Conservation (phyloP, 2,329 filamentous ascomycete species). For the Fusarium lateritium region DNA sequence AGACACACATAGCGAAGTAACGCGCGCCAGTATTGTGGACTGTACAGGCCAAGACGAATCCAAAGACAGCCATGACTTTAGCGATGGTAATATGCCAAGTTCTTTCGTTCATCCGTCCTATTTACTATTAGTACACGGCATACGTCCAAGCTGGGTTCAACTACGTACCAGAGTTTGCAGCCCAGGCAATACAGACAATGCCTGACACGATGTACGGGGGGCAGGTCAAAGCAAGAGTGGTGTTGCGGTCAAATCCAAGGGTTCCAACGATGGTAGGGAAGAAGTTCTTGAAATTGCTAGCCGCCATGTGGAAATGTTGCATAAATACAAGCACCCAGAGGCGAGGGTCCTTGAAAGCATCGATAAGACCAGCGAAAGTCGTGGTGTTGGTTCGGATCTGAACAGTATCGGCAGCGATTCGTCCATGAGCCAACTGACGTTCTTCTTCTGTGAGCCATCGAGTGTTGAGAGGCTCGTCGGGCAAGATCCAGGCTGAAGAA, state of each 20-base stretch:
- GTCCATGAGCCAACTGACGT: slow-evolving; percentile 59
- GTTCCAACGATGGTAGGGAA: slow-evolving; percentile 59
- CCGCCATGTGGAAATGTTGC: slow-evolving; percentile 36
- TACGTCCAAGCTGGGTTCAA: fast-evolving
- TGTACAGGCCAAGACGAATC: slow-evolving; percentile 43
- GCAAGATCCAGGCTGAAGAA: slow-evolving; percentile 52
- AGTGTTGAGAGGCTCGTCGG: slow-evolving; percentile 58
- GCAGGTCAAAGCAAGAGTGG: slow-evolving; percentile 65
- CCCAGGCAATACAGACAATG: slow-evolving; percentile 38
- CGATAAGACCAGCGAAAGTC: slow-evolving; percentile 61
- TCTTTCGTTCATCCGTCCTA: slow-evolving; percentile 56
- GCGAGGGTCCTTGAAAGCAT: slow-evolving; percentile 54
- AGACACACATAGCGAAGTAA: slow-evolving; percentile 54
- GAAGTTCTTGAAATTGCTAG: slow-evolving; percentile 52
- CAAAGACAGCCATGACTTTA: slow-evolving; percentile 56
- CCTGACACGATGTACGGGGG: slow-evolving; percentile 64
- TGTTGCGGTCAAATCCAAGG: slow-evolving; percentile 62
- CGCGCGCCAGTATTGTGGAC: slow-evolving; percentile 42
- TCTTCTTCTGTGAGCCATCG: slow-evolving; percentile 55
- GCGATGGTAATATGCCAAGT: slow-evolving; percentile 62
- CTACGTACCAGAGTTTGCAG: slow-evolving; percentile 24
- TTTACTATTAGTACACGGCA: slow-evolving; percentile 31
- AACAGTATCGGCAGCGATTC: slow-evolving; percentile 52
- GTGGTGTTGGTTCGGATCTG: slow-evolving; percentile 56
- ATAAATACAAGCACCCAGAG: slow-evolving; percentile 46